Percentiles rank a stretch among this genome's conserved stretches.
These are phyloP conservation scores for Beta macrorhiza DNA, from an alignment of 179 eudicot species.

Conservation along the genomic window DNA sequence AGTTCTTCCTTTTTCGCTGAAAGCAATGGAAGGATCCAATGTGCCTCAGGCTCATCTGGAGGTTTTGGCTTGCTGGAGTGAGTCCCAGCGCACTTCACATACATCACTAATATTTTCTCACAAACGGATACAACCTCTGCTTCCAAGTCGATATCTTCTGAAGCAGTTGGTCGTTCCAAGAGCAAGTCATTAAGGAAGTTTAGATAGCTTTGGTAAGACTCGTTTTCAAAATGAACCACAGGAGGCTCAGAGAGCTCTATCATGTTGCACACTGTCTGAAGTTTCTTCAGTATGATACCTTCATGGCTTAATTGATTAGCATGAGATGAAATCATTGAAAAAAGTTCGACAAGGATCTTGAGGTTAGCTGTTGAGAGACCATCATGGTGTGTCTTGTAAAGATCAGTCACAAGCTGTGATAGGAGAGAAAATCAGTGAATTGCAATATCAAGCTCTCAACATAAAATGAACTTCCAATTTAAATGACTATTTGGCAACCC, in stretches of 20 bases:
- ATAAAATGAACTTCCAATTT: neutral
- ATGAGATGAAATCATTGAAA: slow-evolving; percentile 57
- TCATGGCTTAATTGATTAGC: slow-evolving; percentile 69
- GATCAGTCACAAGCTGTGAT: slow-evolving; percentile 68
- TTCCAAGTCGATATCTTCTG: slow-evolving; percentile 59
- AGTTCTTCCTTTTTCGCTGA: slow-evolving; percentile 83
- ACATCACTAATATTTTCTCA: slow-evolving; percentile 60
- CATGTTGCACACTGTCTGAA: slow-evolving; percentile 67
- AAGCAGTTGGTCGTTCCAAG: slow-evolving; percentile 39
- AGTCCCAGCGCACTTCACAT: slow-evolving; percentile 66
- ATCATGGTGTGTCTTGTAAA: slow-evolving; percentile 63
- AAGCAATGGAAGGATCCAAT: slow-evolving; percentile 80
- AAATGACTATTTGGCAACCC: neutral
- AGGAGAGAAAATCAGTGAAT: slow-evolving; percentile 7
- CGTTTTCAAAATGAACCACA: slow-evolving; percentile 82
- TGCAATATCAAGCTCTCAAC: neutral
- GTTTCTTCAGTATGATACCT: slow-evolving; percentile 43
- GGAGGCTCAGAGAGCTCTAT: slow-evolving; percentile 88
- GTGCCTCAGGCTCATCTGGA: slow-evolving; percentile 30
- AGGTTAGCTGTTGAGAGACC: slow-evolving; percentile 51
- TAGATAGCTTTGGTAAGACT: slow-evolving; percentile 61
- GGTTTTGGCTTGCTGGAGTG: slow-evolving; percentile 35
- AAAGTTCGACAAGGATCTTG: slow-evolving; percentile 58
- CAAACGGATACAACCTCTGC: slow-evolving; percentile 53
- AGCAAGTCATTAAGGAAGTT: slow-evolving; percentile 61